Base-by-base conservation (phyloP, 164 flowering plant species). In the Chimonanthus praecox region DNA sequence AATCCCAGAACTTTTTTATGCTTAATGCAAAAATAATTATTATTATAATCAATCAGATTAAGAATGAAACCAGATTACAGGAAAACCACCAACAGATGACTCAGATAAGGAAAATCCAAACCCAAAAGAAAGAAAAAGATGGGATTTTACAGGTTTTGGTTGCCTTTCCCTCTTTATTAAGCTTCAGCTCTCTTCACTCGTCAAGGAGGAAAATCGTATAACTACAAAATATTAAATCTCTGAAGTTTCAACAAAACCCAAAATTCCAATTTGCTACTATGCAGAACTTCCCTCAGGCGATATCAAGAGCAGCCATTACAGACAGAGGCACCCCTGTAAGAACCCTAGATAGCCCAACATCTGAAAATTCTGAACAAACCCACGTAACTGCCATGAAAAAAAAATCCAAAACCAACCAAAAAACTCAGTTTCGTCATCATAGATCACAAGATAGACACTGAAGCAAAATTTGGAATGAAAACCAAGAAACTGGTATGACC, bases 361-460 rank as follows among this genome's bases (percentile, higher is more conserved):
- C 68, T 50, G 33, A 33, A 33, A 33, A 33, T 33, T 33, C 1
- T 33, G 61, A 69, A 49, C 71, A 69, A 21, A 69, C 33, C 71
- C 61, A 49, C 60, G 33, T 21, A 21, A 49, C 71, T 49, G 58
- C 60, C 71, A 10, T 6, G 33, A 49, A 69, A 50, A 69, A 69
- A 46, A 49, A 16, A 68, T 68, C 48, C 33, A 49, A 69, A 3
- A 49, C 51, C 58, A 20, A 10, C 21, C 16, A 33, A 33, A 33
- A 33, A 33, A 33, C 33, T 33, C 33, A 33, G 33, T 33, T 33
- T 33, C 33, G 33, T 33, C 33, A 33, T 33, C 33, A 33, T 33
- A 33, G 33, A 33, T 33, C 33, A 33, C 33, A 33, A 33, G 0
- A 33, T 33, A 33, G 33, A 33, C 33, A 33, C 33, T 33, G 33